Base-by-base conservation (phyloP, 2,329 filamentous ascomycete genomes). In the Hymenoscyphus scutula region DNA sequence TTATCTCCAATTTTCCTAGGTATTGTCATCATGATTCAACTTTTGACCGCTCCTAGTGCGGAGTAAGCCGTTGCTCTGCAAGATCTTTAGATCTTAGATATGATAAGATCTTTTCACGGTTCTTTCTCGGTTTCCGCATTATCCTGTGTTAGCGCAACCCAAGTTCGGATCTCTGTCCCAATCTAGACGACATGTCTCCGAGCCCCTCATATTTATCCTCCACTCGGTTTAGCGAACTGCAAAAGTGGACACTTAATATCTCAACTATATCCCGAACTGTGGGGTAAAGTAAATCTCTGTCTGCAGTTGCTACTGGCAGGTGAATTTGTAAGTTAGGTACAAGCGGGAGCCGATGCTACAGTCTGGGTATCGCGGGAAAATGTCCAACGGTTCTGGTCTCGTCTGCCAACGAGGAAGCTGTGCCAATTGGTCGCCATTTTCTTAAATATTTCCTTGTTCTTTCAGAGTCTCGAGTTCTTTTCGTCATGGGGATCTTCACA, bases 61-160 rank as follows among this genome's bases (percentile, higher is more conserved):
- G 41, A 48, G 41, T 41, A 7, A 8, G 15, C n/a, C 38, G n/a
- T 17, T 17, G 38, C 38, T 23, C n/a, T 11, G n/a, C n/a, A 48
- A 48, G 41, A 25, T 48, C 41, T 23, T 2, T 11, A 48, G 41
- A 48, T 48, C 41, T 48, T 48, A 19, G 41, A 48, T 48, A 19
- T 48, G 41, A 48, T 48, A 48, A 48, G 41, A 48, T 48, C 19
- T 48, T 48, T 48, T 23, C 41, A 25, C 41, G 41, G 41, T 48
- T 48, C n/a, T 6, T 48, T 48, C 23, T 23, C 41, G 41, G 41
- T 45, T 13, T 45, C 17, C 19, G 38, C 38, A 41, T n/a, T 19
- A 41, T 41, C 38, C n/a, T 7, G 17, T 41, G 38, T 34, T 41
- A 41, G 15, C 19, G 41, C 41, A 48, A 6, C n/a, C 41, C 41